Evolutionary conservation across 306 rosid genomes (phyloP), one percentile per base, ranked within the genome.

Genomic region (Carpinus fangiana): DNA sequence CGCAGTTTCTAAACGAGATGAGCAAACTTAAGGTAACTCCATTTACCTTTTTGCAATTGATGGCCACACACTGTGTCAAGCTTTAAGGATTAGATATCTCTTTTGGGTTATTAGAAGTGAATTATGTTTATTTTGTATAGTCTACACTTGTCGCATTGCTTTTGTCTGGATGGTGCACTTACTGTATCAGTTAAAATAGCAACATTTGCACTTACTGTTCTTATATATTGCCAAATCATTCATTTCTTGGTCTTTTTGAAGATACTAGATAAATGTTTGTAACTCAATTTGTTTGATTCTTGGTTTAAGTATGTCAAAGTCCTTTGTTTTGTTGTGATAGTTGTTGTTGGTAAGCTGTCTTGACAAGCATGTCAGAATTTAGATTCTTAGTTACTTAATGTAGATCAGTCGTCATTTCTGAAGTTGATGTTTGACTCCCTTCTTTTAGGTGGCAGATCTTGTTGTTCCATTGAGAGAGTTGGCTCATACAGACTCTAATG

Each of bases 401-500:
- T 17, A 50, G 73, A 51, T 47, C 53, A 16, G 46, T 65, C 61
- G 46, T 55, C 28, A 57, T 57, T 12, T 34, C 60, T 18, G 54
- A 70, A 75, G 23, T 61, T 80, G 76, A 54, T 64, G 45, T 21
- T 23, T 70, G n/a, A 21, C 13, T 79, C 60, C 45, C n/a, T 52
- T 21, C 51, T 78, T 81, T 50, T 83, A 95, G 99, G 98, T 96
- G 74, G 90, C 90, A 79, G 93, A 96, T 89, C 96, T 96, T 50
- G 86, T 96, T 76, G 87, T 87, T 86, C 98, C 99, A 12, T 79
- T 96, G 84, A 84, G 99, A 88, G 99, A 96, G 87, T 84, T 96
- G 78, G 99, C 99, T 74, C 97, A 96, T 86, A 88, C 88, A 48
- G 99, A 96, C 78, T 96, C 99, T 54, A 96, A 96, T 91, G 98